Base-by-base conservation (phyloP, 345 rosid species). In the Eucalyptus marginata region DNA sequence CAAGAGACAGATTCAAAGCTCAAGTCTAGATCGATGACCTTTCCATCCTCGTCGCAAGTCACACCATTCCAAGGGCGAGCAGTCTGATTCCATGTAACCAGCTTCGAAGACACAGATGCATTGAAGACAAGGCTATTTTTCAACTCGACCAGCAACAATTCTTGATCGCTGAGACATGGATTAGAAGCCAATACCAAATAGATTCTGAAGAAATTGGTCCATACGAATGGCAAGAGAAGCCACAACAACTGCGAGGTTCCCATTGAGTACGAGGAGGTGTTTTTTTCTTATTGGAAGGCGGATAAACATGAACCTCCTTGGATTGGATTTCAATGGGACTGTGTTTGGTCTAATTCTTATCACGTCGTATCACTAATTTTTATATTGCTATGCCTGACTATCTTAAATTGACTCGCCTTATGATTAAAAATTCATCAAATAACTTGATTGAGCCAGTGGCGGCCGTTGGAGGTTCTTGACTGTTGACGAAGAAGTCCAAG, bases 41-140 rank as follows among this genome's bases (percentile, higher is more conserved):
- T 49, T 24, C 52, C 88, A 5, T 56, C 4, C 89, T 13, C 2
- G 51, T 93, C 89, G 36, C 96, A 93, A 6, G 20, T 49, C 47
- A 94, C 92, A 16, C 96, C 95, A 20, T 20, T 10, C 94, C 95
- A 95, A 0, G 59, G 91, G 86, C 91, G 86, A 4, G 51, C 7
- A 79, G 10, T 51, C 11, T 50, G 56, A 76, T 84, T 62, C 95
- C 95, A 95, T 2, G 47, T 64, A 14, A 84, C 90, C 80, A 94
- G 64, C 50, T 87, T 89, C 1, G 36, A 31, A 6, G 93, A 92
- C 10, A 0, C 10, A 18, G 76, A 52, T 10, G 87, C 29, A 58
- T 79, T 0, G 88, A 89, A 91, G 14, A 13, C 20, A 44, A 95
- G 89, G 66, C 68, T 84, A 8, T 62, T 89, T 86, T 86, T 91